Base-by-base conservation (phyloP, 371 early-diverging fungal genomes). In the Apophysomyces trapeziformis region DNA sequence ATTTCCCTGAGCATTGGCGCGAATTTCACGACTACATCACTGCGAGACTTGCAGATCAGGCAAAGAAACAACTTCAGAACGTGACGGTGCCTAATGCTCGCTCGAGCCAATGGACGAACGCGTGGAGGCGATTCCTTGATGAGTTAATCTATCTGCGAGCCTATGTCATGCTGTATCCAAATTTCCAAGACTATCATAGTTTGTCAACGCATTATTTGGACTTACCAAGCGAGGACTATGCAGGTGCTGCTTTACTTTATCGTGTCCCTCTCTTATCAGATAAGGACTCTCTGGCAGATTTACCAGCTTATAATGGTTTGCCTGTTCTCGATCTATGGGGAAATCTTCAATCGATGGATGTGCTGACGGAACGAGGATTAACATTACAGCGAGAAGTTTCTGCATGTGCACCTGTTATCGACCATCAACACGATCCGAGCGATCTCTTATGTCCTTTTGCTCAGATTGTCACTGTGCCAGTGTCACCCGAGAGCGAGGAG, bases 1-100 rank as follows among this genome's bases (percentile, higher is more conserved):
- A 82, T 60, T 89, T 89, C 64, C 89, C 89, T 1, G 87, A 89
- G 47, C 80, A 86, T 43, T 89, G 89, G 89, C 75, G 85, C 38
- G 88, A 89, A 64, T 89, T 87, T 66, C 89, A 87, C 57, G 85
- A 87, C 60, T 87, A 86, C 66, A 77, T 87, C 13, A 80, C 85
- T 1, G 83, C 83, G 11, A 75, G 87, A n/a, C 58, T 84, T 47
- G 66, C 82, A 41, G 87, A 87, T 70, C 73, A 73, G 21, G 69
- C 68, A 39, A 65, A 63, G 43, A 72, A 73, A 11, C 74, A 77
- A 21, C 63, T 84, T 4, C 86, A 86, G 50, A 76, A 78, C 16
- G 75, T 81, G 21, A 64, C 73, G 37, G 68, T 84, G 47, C 76
- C 87, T 59, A 72, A 76, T 50, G 73, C 77, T 8, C 71, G 83